Evolutionary conservation across 1,139 yeast species (phyloP).

Genomic region (Schwanniomyces etchellsii): DNA sequence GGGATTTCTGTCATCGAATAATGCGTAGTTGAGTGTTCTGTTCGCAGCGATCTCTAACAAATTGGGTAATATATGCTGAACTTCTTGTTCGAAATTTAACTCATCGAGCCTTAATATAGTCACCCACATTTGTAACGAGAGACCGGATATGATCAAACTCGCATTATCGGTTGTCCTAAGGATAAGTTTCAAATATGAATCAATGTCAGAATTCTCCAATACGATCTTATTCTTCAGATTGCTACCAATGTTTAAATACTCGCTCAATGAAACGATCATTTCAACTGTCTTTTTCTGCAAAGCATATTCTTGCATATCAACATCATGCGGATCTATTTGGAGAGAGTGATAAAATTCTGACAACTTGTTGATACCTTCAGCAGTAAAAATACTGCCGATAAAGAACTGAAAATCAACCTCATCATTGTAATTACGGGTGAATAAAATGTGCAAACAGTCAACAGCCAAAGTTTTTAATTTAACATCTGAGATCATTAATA

Average conservation of each 20-base stretch:
- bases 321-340: slow-evolving; percentile 63
- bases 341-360: slow-evolving; percentile 60
- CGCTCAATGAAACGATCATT: slow-evolving; percentile 87
- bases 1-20: slow-evolving; percentile 58
- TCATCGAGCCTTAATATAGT: slow-evolving; percentile 80
- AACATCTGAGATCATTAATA: slow-evolving; percentile 56
- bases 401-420: slow-evolving; percentile 73
- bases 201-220: slow-evolving; percentile 52
- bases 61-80: slow-evolving; percentile 52
- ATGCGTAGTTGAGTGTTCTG: slow-evolving; percentile 69
- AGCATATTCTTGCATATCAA: slow-evolving; percentile 76
- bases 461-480: slow-evolving; percentile 77
- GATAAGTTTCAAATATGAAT: slow-evolving; percentile 66
- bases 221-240: slow-evolving; percentile 32
- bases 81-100: slow-evolving; percentile 46
- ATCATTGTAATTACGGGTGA: slow-evolving; percentile 71
- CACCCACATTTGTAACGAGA: slow-evolving; percentile 93
- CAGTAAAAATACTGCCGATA: slow-evolving; percentile 71
- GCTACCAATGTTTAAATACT: slow-evolving; percentile 49
- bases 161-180: slow-evolving; percentile 78
- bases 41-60: slow-evolving; percentile 74
- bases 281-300: slow-evolving; percentile 86
- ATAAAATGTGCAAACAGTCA: slow-evolving; percentile 84
- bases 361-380: slow-evolving; percentile 66
- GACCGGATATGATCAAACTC: slow-evolving; percentile 84